Percentiles rank a stretch among this genome's conserved stretches.
phyloP scores from a whole-genome alignment of 2,329 filamentous ascomycete genomes.

The Sporothrix luriei region DNA sequence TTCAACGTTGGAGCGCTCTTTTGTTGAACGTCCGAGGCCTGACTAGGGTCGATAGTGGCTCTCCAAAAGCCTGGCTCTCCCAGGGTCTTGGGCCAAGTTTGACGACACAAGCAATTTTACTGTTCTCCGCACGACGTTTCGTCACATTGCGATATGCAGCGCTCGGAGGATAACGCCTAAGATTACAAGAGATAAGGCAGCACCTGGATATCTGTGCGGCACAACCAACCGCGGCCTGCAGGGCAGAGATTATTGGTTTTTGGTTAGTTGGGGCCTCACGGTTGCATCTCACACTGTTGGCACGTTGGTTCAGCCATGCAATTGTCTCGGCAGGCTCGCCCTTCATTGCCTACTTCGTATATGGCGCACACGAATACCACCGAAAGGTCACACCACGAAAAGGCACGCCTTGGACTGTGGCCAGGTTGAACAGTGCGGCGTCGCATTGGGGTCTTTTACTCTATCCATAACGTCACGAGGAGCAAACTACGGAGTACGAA shows the following conservation, averaged over 20 bases:
- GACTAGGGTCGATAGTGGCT: background rate
- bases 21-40: background rate
- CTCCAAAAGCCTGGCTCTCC: background rate
- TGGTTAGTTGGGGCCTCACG: background rate
- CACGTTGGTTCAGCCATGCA: background rate
- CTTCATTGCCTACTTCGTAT: background rate
- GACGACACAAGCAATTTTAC: conserved; percentile 26
- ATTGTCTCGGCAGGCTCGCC: conserved; percentile 10
- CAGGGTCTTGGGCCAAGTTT: conserved; percentile 9
- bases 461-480: background rate
- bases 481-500: too few relatives aligned
- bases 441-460: background rate
- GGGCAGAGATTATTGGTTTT: too few relatives aligned
- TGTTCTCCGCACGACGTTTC: conserved; percentile 23
- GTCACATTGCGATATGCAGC: conserved; percentile 27
- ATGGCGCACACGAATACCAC: conserved; percentile 8
- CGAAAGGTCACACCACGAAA: background rate
- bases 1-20: conserved; percentile 7
- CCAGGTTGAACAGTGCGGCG: background rate
- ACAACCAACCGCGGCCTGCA: background rate
- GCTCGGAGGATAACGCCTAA: background rate
- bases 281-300: background rate
- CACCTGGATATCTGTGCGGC: too few relatives aligned
- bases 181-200: background rate
- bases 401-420: background rate